These are phyloP conservation scores for Kurtzmaniella quercitrusa DNA, from an alignment of 1,139 yeast genomes.

Conservation along the genomic window DNA sequence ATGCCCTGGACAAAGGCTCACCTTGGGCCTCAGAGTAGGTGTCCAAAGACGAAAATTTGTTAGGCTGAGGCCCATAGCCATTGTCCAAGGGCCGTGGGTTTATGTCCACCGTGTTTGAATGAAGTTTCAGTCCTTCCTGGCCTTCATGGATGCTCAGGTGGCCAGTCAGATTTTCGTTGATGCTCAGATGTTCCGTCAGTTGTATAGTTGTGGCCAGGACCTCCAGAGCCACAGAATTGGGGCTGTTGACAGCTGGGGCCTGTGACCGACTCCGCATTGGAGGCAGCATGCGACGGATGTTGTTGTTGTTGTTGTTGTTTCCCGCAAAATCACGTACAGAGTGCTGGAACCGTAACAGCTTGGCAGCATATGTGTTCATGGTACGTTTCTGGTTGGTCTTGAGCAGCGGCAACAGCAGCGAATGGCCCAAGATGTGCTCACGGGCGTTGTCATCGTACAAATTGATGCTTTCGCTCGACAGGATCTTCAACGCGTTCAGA, in stretches of 20 bases:
- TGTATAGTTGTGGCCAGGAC: conserved; percentile 27
- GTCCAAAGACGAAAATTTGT: background rate
- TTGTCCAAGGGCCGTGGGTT: background rate
- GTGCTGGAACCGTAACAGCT: conserved; percentile 1
- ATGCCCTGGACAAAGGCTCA: background rate
- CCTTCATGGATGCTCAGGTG: conserved; percentile 15
- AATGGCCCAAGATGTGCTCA: conserved; percentile 27
- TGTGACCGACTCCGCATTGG: background rate
- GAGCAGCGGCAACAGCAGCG: conserved; percentile 37
- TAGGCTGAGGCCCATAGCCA: background rate
- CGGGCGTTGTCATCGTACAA: conserved; percentile 7
- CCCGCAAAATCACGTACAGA: background rate
- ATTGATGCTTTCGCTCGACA: conserved; percentile 42
- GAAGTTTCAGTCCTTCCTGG: background rate
- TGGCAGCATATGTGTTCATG: background rate
- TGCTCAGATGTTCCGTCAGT: conserved; percentile 28
- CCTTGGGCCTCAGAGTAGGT: background rate
- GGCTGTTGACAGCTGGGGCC: conserved; percentile 17
- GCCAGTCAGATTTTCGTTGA: conserved; percentile 11
- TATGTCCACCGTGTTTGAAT: background rate
- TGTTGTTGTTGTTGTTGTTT: background rate
- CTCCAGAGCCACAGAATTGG: conserved; percentile 25
- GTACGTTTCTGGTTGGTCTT: conserved; percentile 16
- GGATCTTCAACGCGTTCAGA: conserved; percentile 41
- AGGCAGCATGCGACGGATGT: conserved; percentile 1